Conservation (phyloP, 192 early-diverging fungal species). For the Backusella morwellensis region DNA sequence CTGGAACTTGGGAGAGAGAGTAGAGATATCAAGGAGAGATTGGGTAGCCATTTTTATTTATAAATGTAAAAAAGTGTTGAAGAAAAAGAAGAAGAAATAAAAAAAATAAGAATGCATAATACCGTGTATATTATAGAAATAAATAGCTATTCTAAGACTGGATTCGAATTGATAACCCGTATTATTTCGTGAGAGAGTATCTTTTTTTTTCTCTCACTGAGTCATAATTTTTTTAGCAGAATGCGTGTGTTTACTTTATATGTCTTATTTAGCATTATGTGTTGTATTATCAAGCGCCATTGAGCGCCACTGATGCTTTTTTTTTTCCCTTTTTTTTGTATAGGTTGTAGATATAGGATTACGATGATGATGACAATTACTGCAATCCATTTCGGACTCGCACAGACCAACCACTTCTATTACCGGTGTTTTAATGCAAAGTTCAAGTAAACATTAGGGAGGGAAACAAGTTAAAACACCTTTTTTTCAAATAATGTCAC, state of each 20-base stretch:
- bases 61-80: not conserved
- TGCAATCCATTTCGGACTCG: too few species aligned
- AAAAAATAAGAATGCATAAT: not conserved
- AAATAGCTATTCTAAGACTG: not conserved
- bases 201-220: not conserved
- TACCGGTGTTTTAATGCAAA: too few species aligned
- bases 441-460: too few species aligned
- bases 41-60: slow-evolving; percentile 30
- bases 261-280: not conserved
- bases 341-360: not conserved
- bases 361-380: not conserved
- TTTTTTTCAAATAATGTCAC: too few species aligned
- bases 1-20: slow-evolving; percentile 50
- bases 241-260: not conserved
- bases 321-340: not conserved
- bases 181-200: not conserved
- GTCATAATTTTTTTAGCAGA: not conserved
- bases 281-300: not conserved
- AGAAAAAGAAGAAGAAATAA: not conserved
- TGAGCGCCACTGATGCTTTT: not conserved
- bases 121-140: not conserved
- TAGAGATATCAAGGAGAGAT: slow-evolving; percentile 28
- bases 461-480: too few species aligned
- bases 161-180: not conserved
- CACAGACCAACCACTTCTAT: too few species aligned